Percentiles rank a stretch among this genome's conserved stretches.
These are phyloP conservation scores for Agaricus subrufescens DNA, from an alignment of 768 basidiomycete species.

Conservation along the genomic window DNA sequence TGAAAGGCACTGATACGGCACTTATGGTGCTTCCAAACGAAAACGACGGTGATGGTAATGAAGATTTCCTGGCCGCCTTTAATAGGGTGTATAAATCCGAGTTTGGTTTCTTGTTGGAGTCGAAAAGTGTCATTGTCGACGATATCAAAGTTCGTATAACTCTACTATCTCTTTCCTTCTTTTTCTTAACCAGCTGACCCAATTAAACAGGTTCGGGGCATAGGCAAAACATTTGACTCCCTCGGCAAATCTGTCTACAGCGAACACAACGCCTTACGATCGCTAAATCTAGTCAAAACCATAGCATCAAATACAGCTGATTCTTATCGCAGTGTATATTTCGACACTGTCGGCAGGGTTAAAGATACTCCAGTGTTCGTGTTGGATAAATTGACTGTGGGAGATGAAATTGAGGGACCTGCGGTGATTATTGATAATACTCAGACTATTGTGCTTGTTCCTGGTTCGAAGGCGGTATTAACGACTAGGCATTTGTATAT, in stretches of 20 bases:
- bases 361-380: slow-evolving; percentile 77
- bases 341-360: slow-evolving; percentile 74
- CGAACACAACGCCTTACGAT: slow-evolving; percentile 56
- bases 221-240: slow-evolving; percentile 84
- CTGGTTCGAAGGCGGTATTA: slow-evolving; percentile 61
- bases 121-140: slow-evolving; percentile 80
- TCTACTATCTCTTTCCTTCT: background rate
- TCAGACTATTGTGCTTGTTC: slow-evolving; percentile 89
- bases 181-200: background rate
- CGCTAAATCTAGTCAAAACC: slow-evolving; percentile 16
- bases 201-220: slow-evolving; percentile 57
- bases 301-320: slow-evolving; percentile 43
- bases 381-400: slow-evolving; percentile 59
- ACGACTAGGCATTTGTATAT: slow-evolving; percentile 67
- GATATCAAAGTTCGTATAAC: slow-evolving; percentile 67
- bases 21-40: slow-evolving; percentile 71
- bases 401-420: slow-evolving; percentile 75
- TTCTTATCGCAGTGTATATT: slow-evolving; percentile 67
- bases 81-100: slow-evolving; percentile 75
- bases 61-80: slow-evolving; percentile 81
- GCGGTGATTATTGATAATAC: slow-evolving; percentile 95
- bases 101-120: slow-evolving; percentile 89
- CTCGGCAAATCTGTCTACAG: slow-evolving; percentile 76
- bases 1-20: slow-evolving; percentile 78
- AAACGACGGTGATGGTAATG: slow-evolving; percentile 44